Conservation (phyloP, 2,329 filamentous ascomycete species). For the Plectosphaerella plurivora region DNA sequence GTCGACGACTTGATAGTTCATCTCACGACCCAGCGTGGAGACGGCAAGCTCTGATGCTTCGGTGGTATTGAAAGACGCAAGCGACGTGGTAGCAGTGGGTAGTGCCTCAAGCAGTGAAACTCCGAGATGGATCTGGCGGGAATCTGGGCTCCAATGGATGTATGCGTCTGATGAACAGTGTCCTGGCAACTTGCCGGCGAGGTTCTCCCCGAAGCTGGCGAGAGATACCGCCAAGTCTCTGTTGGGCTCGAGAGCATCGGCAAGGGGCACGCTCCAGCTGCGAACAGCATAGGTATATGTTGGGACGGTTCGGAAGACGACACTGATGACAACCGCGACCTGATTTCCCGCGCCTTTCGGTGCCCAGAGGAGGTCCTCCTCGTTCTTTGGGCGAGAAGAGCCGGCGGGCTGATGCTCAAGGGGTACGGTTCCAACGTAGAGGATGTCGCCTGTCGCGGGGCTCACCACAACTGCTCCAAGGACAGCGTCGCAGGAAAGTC, state of each 20-base stretch:
- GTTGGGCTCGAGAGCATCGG: slow-evolving; percentile 16
- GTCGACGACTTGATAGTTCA: slow-evolving; percentile 33
- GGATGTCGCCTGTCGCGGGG: slow-evolving; percentile 37
- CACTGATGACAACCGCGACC: slow-evolving; percentile 51
- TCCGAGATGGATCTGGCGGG: slow-evolving; percentile 41
- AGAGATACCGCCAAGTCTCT: slow-evolving; percentile 16
- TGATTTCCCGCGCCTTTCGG: slow-evolving; percentile 56
- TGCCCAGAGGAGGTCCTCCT: slow-evolving; percentile 51
- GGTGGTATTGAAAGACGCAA: slow-evolving; percentile 1
- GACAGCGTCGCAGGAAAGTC: slow-evolving; percentile 56
- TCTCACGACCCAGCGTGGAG: slow-evolving; percentile 26
- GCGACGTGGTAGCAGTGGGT: slow-evolving; percentile 13
- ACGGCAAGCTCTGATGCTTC: slow-evolving; percentile 6
- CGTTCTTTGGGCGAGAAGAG: slow-evolving; percentile 38
- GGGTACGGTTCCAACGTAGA: slow-evolving; percentile 50
- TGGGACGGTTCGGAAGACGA: slow-evolving; percentile 42
- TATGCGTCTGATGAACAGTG: slow-evolving; percentile 50
- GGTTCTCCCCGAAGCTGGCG: slow-evolving; percentile 32
- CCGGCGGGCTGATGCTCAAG: slow-evolving; percentile 31
- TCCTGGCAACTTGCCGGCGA: slow-evolving; percentile 33
- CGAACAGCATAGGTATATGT: slow-evolving; percentile 34
- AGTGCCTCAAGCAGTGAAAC: slow-evolving; percentile 41
- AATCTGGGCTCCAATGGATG: slow-evolving; percentile 41
- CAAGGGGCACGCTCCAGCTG: slow-evolving; percentile 34
- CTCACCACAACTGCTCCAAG: slow-evolving; percentile 56